Conservation (phyloP, 2,329 filamentous ascomycete genomes). For the Aureobasidium sp. region DNA sequence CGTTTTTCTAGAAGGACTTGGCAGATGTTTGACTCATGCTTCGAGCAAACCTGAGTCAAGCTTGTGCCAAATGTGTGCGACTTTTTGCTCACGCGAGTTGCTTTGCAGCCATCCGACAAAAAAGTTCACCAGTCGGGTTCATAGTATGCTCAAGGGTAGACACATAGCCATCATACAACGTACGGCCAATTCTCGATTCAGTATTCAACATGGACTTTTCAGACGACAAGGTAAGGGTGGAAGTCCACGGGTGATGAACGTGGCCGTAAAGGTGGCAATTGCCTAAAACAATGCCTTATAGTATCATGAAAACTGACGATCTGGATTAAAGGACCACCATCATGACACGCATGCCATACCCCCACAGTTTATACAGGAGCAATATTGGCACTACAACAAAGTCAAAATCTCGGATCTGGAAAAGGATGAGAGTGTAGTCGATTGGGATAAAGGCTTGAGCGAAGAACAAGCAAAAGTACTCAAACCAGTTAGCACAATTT, state of each 20-base stretch:
- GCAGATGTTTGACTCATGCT: not conserved
- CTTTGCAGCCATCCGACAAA: not conserved
- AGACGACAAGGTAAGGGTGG: conserved; percentile 14
- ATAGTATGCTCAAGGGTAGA: conserved; percentile 3
- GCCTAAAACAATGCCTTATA: not conserved
- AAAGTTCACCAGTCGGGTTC: not conserved
- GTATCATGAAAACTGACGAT: not conserved
- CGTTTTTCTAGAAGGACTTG: conserved; percentile 1
- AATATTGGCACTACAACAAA: conserved; percentile 20
- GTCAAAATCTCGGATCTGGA: conserved; percentile 18
- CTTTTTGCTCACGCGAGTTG: conserved; percentile 5
- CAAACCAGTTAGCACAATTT: conserved; percentile 13
- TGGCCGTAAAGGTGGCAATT: conserved; percentile 3
- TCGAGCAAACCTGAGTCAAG: not conserved
- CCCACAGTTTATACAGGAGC: conserved; percentile 17
- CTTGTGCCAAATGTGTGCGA: not conserved
- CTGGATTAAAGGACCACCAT: conserved; percentile 8
- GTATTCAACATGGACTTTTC: conserved; percentile 12
- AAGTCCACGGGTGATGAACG: not conserved
- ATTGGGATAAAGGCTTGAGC: conserved; percentile 15
- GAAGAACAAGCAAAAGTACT: conserved; percentile 14
- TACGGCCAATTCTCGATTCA: not conserved
- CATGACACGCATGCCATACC: conserved; percentile 19
- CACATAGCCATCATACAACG: not conserved
- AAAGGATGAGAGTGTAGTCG: conserved; percentile 14